Conservation (phyloP, 2,329 filamentous ascomycete genomes). For the Colletotrichum siamense region DNA sequence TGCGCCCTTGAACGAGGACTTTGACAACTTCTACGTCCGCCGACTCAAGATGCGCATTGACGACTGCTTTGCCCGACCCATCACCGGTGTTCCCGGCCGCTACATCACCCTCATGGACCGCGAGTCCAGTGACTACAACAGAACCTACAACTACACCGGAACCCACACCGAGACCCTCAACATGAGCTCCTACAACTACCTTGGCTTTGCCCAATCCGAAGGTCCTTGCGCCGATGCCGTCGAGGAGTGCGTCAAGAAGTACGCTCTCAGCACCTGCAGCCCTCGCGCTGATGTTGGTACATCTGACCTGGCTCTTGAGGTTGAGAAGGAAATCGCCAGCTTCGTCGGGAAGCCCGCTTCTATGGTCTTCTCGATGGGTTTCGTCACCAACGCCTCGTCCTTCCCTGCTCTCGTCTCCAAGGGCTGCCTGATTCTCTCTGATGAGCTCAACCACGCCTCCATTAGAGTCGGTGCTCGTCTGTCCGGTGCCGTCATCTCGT, state of each 20-base stretch:
- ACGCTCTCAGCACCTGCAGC: constrained; percentile 83
- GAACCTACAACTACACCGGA: constrained; percentile 86
- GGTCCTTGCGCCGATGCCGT: constrained; percentile 94
- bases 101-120: constrained; percentile 94
- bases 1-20: constrained; percentile 94
- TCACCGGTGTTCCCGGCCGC: constrained; percentile 90
- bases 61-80: constrained; percentile 93
- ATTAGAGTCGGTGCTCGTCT: constrained; percentile 95
- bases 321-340: constrained; percentile 85
- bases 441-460: constrained; percentile 97
- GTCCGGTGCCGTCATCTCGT: constrained; percentile 91
- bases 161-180: constrained; percentile 95
- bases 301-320: constrained; percentile 84
- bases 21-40: constrained; percentile 97
- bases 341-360: constrained; percentile 95
- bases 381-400: constrained; percentile 91
- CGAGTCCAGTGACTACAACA: constrained; percentile 89
- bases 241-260: constrained; percentile 83
- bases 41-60: constrained; percentile 93
- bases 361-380: constrained; percentile 99
- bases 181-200: constrained; percentile 99
- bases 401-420: constrained; percentile 94
- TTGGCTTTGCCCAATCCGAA: constrained; percentile 97
- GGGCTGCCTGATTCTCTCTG: constrained; percentile 92
- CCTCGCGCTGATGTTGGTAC: constrained; percentile 86